Evolutionary conservation across 2,329 filamentous ascomycete species (phyloP).

Genomic region (Leptosphaerulina australis): DNA sequence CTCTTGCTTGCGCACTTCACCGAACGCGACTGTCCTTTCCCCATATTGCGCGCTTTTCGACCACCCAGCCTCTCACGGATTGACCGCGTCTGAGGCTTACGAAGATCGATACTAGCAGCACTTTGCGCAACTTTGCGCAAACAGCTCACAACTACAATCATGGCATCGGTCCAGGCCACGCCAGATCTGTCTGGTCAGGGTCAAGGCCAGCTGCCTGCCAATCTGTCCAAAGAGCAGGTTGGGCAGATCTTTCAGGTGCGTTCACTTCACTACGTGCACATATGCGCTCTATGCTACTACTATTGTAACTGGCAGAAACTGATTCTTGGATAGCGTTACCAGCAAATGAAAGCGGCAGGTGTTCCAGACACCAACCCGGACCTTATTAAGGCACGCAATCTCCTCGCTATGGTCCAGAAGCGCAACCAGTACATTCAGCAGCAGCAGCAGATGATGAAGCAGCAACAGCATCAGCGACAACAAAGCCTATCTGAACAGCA

Average conservation of each 20-base stretch:
- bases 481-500: conserved; percentile 59
- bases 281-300: conserved; percentile 10
- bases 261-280: conserved; percentile 16
- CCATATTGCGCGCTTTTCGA: conserved; percentile 29
- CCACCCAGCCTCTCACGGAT: conserved; percentile 18
- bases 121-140: conserved; percentile 25
- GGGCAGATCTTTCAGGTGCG: conserved; percentile 74
- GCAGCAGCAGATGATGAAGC: conserved; percentile 51
- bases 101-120: conserved; percentile 16
- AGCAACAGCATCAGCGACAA: conserved; percentile 61
- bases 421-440: conserved; percentile 57
- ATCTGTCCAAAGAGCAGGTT: conserved; percentile 76
- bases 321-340: conserved; percentile 71
- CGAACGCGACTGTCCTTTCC: conserved; percentile 34
- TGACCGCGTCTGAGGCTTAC: conserved; percentile 27
- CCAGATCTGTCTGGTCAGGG: conserved; percentile 66
- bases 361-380: conserved; percentile 84
- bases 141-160: conserved; percentile 48
- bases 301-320: conserved; percentile 33
- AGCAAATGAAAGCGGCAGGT: conserved; percentile 85
- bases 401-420: conserved; percentile 74
- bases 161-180: conserved; percentile 81
- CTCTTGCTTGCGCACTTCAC: conserved; percentile 30
- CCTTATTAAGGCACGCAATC: conserved; percentile 78
- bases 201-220: conserved; percentile 65